phyloP scores from a whole-genome alignment of 768 basidiomycete genomes.

The Xerocomellus dryophilus region DNA sequence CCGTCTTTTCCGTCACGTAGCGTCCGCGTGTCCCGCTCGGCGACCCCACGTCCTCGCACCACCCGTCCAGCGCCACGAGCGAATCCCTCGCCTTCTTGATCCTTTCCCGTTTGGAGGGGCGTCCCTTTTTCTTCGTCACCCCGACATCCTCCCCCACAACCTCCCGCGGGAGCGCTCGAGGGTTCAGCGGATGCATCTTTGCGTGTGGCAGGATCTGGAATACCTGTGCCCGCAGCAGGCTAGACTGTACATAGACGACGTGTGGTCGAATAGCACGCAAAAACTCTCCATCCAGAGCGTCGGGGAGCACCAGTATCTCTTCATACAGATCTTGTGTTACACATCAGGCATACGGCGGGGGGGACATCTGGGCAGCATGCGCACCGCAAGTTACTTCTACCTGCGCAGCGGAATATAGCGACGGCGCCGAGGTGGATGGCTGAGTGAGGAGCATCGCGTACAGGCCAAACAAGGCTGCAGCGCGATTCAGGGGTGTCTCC shows the following conservation, averaged over 20 bases:
- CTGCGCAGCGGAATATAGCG: slow-evolving; percentile 48
- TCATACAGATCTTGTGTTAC: slow-evolving; percentile 51
- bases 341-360: not conserved
- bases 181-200: slow-evolving; percentile 49
- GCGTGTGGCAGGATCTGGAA: slow-evolving; percentile 64
- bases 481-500: slow-evolving; percentile 53
- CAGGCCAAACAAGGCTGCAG: slow-evolving; percentile 61
- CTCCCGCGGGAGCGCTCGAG: slow-evolving; percentile 68
- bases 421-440: slow-evolving; percentile 51
- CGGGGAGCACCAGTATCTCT: slow-evolving; percentile 48
- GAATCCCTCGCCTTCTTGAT: slow-evolving; percentile 51
- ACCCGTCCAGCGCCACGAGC: slow-evolving; percentile 46
- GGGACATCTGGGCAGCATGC: not conserved
- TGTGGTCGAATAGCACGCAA: slow-evolving; percentile 49
- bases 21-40: slow-evolving; percentile 34
- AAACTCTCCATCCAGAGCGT: slow-evolving; percentile 38
- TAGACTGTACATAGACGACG: slow-evolving; percentile 47
- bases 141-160: slow-evolving; percentile 41
- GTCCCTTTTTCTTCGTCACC: slow-evolving; percentile 51
- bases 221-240: slow-evolving; percentile 44
- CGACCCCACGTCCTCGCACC: slow-evolving; percentile 36
- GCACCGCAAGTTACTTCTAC: slow-evolving; percentile 62
- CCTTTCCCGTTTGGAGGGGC: slow-evolving; percentile 62
- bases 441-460: slow-evolving; percentile 73
- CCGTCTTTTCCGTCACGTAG: slow-evolving; percentile 45